Evolutionary conservation across 257 asterid genomes (phyloP), one percentile per base, ranked within the genome.

Genomic region (Ehretia macrophylla): DNA sequence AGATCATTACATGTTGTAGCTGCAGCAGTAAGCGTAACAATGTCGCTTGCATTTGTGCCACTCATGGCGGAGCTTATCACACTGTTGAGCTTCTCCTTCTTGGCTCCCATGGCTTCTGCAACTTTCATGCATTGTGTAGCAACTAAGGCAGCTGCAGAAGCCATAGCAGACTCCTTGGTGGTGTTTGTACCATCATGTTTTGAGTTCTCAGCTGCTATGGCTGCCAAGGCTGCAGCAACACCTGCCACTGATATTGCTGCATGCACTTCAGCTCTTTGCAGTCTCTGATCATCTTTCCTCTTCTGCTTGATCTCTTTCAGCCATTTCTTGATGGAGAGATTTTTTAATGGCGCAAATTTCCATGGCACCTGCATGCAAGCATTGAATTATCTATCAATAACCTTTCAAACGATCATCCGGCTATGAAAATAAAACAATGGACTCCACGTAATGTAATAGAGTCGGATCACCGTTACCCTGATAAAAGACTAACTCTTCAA

Each of bases 101-200:
- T 85, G 14, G 98, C 98, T 47, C 98, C 98, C 96, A 87, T 90
- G 11, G 96, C 91, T 77, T 90, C 98, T 0, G 98, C 98, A 48
- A 83, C 83, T 75, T 87, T 78, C 5, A 94, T 94, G 10, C 98
- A 90, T 45, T 90, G 96, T 23, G 96, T 94, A 0, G 98, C 98
- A 44, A 90, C 96, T 21, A 90, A 58, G 58, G 96, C 89, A 0
- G 98, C 85, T 23, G 98, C 98, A 0, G 93, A 81, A 22, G 98
- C 98, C 48, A 87, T 71, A 5, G 94, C 91, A 0, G 94, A 73
- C 9, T 81, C 94, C 62, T 78, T 81, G n/a, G 62, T 45, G 46
- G 75, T 32, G 53, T 50, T 70, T 53, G 68, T 56, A 19, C 60
- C 68, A 38, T 63, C 65, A 13, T 46, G 63, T 58, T 79, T 73